Percentiles rank a stretch among this genome's conserved stretches.
Evolutionary conservation across 2,329 filamentous ascomycete genomes (phyloP).

Genomic region (Aquanectria penicillioides): DNA sequence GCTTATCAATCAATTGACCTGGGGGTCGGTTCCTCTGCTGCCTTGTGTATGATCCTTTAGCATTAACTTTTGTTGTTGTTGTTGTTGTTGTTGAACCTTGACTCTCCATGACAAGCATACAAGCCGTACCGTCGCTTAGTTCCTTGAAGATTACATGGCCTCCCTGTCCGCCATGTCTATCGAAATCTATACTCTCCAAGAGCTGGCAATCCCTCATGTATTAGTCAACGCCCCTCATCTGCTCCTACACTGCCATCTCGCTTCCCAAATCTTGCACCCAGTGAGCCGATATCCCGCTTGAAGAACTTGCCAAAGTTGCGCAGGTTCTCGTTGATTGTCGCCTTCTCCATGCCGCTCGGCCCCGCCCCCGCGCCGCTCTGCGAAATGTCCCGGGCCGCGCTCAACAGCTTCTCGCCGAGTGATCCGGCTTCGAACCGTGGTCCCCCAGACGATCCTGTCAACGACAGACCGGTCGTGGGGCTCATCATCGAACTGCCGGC

Average conservation of each 20-base stretch:
- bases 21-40: neutral
- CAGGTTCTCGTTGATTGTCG: slow-evolving; percentile 89
- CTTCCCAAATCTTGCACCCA: slow-evolving; percentile 79
- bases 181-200: neutral
- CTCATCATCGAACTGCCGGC: slow-evolving; percentile 49
- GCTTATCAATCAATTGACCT: neutral
- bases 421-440: slow-evolving; percentile 81
- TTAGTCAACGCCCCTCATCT: too few relatives aligned
- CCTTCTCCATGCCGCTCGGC: slow-evolving; percentile 63
- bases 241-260: slow-evolving; percentile 59
- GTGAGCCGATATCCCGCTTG: slow-evolving; percentile 82
- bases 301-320: slow-evolving; percentile 98
- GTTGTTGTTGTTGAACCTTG: neutral
- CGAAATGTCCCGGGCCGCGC: slow-evolving; percentile 86
- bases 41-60: neutral
- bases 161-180: neutral
- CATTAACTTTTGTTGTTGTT: neutral
- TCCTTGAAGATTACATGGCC: too few relatives aligned
- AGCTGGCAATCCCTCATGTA: slow-evolving; percentile 39
- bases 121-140: too few relatives aligned
- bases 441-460: slow-evolving; percentile 44
- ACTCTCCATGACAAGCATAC: neutral
- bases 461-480: slow-evolving; percentile 50
- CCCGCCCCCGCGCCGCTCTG: slow-evolving; percentile 54
- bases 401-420: slow-evolving; percentile 88